Evolutionary conservation across 2,329 filamentous ascomycete genomes (phyloP).

Genomic region (Fusarium acutatum): DNA sequence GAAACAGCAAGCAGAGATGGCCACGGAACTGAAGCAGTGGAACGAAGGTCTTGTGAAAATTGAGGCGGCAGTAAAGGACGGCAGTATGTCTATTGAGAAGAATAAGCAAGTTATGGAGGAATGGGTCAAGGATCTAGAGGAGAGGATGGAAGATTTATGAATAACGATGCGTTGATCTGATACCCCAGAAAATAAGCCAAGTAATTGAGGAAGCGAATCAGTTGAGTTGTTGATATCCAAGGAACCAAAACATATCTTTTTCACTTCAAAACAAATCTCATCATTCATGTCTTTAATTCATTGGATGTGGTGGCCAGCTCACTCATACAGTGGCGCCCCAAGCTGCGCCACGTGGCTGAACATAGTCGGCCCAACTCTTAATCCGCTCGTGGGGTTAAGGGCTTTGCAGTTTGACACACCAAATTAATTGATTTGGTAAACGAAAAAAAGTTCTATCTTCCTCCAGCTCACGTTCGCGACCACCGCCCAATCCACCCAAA

Average conservation of each 20-base stretch:
- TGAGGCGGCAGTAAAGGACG: conserved; percentile 76
- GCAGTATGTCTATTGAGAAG: conserved; percentile 73
- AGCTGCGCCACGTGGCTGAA: conserved; percentile 33
- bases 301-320: not conserved
- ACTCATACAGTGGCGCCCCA: not conserved
- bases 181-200: conserved; percentile 42
- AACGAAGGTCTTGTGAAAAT: conserved; percentile 80
- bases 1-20: conserved; percentile 81
- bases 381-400: conserved; percentile 36
- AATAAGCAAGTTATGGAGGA: conserved; percentile 88
- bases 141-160: conserved; percentile 71
- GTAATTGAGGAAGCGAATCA: not conserved
- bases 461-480: conserved; percentile 43
- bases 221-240: not conserved
- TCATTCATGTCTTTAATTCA: not conserved
- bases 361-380: not conserved
- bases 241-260: not conserved
- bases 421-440: conserved; percentile 44
- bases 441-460: conserved; percentile 42
- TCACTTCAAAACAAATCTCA: not conserved
- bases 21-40: conserved; percentile 86
- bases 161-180: conserved; percentile 42
- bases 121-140: conserved; percentile 90
- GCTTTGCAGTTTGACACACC: conserved; percentile 37
- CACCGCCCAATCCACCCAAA: conserved; percentile 42